Percentiles rank a stretch among this genome's conserved stretches.
Conservation (phyloP, 768 basidiomycete species). For the Russula sp. region DNA sequence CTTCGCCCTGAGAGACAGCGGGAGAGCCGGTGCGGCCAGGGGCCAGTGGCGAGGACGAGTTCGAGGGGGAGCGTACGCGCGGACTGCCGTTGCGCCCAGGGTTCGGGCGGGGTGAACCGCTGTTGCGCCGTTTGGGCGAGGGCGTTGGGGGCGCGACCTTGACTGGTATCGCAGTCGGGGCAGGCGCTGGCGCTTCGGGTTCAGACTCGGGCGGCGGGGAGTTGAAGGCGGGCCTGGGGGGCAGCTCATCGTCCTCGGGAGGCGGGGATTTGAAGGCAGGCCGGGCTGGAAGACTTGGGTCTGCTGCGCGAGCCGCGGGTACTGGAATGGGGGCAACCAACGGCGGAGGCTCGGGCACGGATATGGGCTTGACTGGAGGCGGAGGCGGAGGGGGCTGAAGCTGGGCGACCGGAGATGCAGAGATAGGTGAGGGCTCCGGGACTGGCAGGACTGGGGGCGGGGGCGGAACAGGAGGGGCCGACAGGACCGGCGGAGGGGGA, state of each 20-base stretch:
- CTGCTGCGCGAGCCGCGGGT: constrained; percentile 22
- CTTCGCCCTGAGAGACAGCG: constrained; percentile 9
- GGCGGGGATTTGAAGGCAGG: constrained; percentile 61
- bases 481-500: background rate
- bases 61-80: constrained; percentile 25
- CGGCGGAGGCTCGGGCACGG: constrained; percentile 19
- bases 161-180: constrained; percentile 31
- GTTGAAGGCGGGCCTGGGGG: constrained; percentile 30
- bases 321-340: constrained; percentile 25
- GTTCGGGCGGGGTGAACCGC: constrained; percentile 33
- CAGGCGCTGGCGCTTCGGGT: background rate
- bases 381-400: constrained; percentile 4
- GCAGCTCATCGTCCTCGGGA: constrained; percentile 48
- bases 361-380: constrained; percentile 5
- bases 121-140: constrained; percentile 50
- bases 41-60: constrained; percentile 9
- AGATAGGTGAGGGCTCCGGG: constrained; percentile 28
- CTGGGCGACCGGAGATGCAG: constrained; percentile 14
- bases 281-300: constrained; percentile 27
- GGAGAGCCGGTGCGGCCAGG: constrained; percentile 18
- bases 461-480: constrained; percentile 15
- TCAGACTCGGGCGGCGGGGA: constrained; percentile 28
- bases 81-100: constrained; percentile 33
- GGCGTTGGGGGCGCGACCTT: constrained; percentile 44
- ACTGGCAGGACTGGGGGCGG: constrained; percentile 2